Percentiles rank a stretch among this genome's conserved stretches.
phyloP scores from a whole-genome alignment of 768 basidiomycete genomes.

The Mycena haematopus region DNA sequence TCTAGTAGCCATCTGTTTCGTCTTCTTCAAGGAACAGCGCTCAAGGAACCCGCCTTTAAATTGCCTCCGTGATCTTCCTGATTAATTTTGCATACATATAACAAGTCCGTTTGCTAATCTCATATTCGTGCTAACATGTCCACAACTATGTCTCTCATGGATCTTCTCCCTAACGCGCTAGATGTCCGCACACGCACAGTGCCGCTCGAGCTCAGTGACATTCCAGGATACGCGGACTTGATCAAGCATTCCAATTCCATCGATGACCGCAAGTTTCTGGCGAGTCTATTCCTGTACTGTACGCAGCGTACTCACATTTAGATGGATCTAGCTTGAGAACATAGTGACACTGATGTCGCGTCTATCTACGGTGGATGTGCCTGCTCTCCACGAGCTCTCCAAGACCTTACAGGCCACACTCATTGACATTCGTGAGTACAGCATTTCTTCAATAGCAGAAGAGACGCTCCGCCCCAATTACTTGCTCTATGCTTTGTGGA shows the following conservation, averaged over 20 bases:
- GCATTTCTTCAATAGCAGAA: background rate
- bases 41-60: too few species aligned
- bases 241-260: slow-evolving; percentile 47
- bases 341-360: slow-evolving; percentile 65
- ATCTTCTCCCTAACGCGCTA: slow-evolving; percentile 9
- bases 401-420: slow-evolving; percentile 53
- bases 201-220: slow-evolving; percentile 13
- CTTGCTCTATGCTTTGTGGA: background rate
- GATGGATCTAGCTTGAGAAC: slow-evolving; percentile 64
- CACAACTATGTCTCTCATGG: slow-evolving; percentile 1
- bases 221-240: slow-evolving; percentile 55
- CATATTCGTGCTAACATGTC: slow-evolving; percentile 13
- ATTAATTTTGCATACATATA: slow-evolving; percentile 15
- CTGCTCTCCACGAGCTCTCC: slow-evolving; percentile 32
- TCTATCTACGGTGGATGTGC: slow-evolving; percentile 36
- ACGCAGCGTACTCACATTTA: slow-evolving; percentile 12
- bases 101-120: slow-evolving; percentile 15
- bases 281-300: slow-evolving; percentile 36
- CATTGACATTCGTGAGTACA: slow-evolving; percentile 61
- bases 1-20: slow-evolving; percentile 6
- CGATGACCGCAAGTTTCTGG: slow-evolving; percentile 69
- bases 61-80: slow-evolving; percentile 15
- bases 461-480: background rate
- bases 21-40: too few species aligned
- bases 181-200: slow-evolving; percentile 10